Conservation (phyloP, 2,329 filamentous ascomycete genomes). For the Penicillium sp. region DNA sequence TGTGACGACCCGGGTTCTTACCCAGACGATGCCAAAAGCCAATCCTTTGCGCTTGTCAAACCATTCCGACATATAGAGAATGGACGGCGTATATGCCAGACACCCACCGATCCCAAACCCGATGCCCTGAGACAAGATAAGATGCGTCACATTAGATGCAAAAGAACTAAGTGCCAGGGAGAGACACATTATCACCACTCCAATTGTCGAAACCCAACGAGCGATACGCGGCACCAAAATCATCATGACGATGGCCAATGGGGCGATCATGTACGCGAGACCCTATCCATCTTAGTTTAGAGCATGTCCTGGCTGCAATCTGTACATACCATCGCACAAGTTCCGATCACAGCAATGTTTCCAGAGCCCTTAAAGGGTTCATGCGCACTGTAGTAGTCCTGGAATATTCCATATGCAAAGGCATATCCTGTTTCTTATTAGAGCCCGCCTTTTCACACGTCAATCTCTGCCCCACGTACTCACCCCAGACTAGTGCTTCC, state of each 20-base stretch:
- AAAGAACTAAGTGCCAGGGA: conserved; percentile 41
- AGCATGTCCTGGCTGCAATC: too few species aligned
- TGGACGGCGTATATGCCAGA: conserved; percentile 47
- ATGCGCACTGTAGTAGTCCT: conserved; percentile 11
- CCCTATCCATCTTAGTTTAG: conserved; percentile 20
- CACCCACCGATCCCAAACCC: conserved; percentile 46
- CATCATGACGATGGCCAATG: conserved; percentile 27
- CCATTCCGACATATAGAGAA: conserved; percentile 52
- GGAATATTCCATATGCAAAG: conserved; percentile 57
- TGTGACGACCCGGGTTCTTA: conserved; percentile 18
- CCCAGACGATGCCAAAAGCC: conserved; percentile 51
- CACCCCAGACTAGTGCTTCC: conserved; percentile 25
- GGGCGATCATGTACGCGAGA: conserved; percentile 27
- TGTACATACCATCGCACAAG: conserved; percentile 54
- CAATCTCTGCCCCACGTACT: neutral
- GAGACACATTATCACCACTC: conserved; percentile 36
- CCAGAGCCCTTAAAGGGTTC: conserved; percentile 8
- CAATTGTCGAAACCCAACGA: conserved; percentile 29
- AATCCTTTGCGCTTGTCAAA: conserved; percentile 50
- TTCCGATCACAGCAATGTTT: conserved; percentile 51
- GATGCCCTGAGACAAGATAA: conserved; percentile 41
- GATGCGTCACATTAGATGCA: conserved; percentile 38
- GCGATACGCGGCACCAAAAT: conserved; percentile 33
- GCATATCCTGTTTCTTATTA: conserved; percentile 55
- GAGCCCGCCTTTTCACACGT: neutral